Base-by-base conservation (phyloP, 2,329 filamentous ascomycete species). In the Colletotrichum truncatum region DNA sequence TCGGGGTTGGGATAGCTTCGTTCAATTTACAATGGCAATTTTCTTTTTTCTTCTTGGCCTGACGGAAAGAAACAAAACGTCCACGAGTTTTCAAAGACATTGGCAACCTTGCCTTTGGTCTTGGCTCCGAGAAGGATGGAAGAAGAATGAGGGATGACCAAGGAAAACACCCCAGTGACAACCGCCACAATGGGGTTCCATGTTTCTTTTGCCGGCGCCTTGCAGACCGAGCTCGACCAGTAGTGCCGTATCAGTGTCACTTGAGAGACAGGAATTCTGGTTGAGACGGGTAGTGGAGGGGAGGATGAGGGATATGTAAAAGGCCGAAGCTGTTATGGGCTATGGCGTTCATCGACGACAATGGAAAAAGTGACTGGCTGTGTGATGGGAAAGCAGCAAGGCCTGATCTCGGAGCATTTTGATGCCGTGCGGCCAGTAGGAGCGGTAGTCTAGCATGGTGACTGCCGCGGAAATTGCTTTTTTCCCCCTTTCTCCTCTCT, bases 1-100 rank as follows among this genome's bases (percentile, higher is more conserved):
- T 51, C 30, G 43, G 39, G 49, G 30, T 62, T 14, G 41, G 36
- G 62, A 49, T 62, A 36, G 25, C 23, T 28, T 30, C 12, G 28
- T 23, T 16, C 41, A 38, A 45, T 34, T 39, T 36, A 43, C 26
- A 28, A 45, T 57, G 18, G 36, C 3, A 28, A 16, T 41, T 26
- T 38, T 46, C 45, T 39, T 48, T n/a, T 45, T 51, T 28, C 30
- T 51, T 16, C 16, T 41, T 46, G 45, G 39, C 46, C 16, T 45
- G 43, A 36, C 23, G 49, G 56, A 60, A 39, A n/a, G 23, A 18
- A 49, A 52, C 18, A 14, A 36, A n/a, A 49, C 48, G 49, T n/a
- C 62, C 62, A 65, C 62, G 62, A 61, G 56, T 51, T 49, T 49
- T 51, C 49, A 49, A 46, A 65, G 57, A 65, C 49, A 56, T 51